Base-by-base conservation (phyloP, 2,329 filamentous ascomycete genomes). In the Fusarium albidum region DNA sequence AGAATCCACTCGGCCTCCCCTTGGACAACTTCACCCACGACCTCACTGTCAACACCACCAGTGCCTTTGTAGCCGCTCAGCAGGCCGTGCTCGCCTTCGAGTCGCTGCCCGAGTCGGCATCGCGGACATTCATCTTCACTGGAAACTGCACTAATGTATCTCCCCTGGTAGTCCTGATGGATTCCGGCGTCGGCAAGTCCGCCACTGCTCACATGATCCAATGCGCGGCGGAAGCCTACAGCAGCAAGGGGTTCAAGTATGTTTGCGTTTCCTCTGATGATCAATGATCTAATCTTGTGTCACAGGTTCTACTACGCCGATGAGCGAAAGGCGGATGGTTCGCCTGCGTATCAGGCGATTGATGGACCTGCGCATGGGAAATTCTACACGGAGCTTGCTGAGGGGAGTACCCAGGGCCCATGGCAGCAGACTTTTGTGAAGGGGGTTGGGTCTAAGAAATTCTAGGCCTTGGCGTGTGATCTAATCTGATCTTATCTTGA, bases 291-390 rank as follows among this genome's bases (percentile, higher is more conserved):
- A 10, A 47, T 17, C 33, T 21, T 7, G 21, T 21, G 7, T n/a
- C n/a, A n/a, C 51, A 81, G 79, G 47, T 83, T 82, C 64, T 81
- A 82, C 61, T 83, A 78, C 48, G 77, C 72, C 1, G 79, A 83
- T 49, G 77, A 83, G 63, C 69, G 79, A 17, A 73, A 72, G 13
- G 52, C 64, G 0, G 71, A 79, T 49, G 79, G 79, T 0, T 49
- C 63, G 3, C 39, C 66, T 2, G 65, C 57, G 9, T 70, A 62
- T 11, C n/a, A 7, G 1, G 52, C 46, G 0, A 68, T 80, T 37
- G 66, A 71, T 42, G 78, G 77, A 2, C 63, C 72, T n/a, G 75
- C 76, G 1, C 75, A 78, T 65, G 76, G 56, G 2, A 64, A 74
- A 5, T 66, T 75, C 12, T 81, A 75, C 53, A 57, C 64, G 8